Evolutionary conservation across 2,329 filamentous ascomycete genomes (phyloP), one percentile per base, ranked within the genome.

Genomic region (Phialophora chinensis): DNA sequence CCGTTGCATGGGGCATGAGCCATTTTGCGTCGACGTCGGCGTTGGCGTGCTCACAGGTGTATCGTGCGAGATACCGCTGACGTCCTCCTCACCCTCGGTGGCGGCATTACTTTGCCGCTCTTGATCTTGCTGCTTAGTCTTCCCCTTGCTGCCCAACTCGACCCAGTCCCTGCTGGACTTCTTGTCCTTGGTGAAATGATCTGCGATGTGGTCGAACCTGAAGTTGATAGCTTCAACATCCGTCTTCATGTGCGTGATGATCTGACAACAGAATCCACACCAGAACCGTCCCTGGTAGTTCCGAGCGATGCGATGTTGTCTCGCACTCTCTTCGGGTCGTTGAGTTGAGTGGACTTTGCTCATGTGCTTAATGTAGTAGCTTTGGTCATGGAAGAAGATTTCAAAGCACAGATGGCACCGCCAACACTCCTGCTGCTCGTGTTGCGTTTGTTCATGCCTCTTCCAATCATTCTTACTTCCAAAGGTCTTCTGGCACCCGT

Each of bases 401-500:
- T 63, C 60, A 2, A 70, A 69, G 1, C 77, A 69, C 7, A 71
- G 55, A 4, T 70, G 72, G 74, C 93, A 97, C 33, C 86, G 86
- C 88, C 91, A 97, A 56, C 84, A 84, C 73, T 93, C 89, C 5
- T 86, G 77, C 66, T 90, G 86, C 67, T 86, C 87, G 75, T 97
- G 93, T 73, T 94, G 90, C 17, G 86, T 88, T 70, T 88, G 90
- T 74, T 97, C 94, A 74, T 97, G 93, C 1, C 93, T 87, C 75
- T 96, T 96, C 93, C 88, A 97, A 77, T 97, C 93, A 66, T 92
- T 93, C 75, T 97, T 96, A 77, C 91, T 93, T n/a, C 93, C 93
- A 72, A 97, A 97, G 0, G 76, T 82, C 74, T 92, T 93, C 57
- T 79, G 77, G 74, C 93, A 97, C 33, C 80, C 78, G 8, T 82